Percentiles rank a stretch among this genome's conserved stretches.
These are phyloP conservation scores for Tulasnella sp. DNA, from an alignment of 768 basidiomycete genomes.

Conservation along the genomic window DNA sequence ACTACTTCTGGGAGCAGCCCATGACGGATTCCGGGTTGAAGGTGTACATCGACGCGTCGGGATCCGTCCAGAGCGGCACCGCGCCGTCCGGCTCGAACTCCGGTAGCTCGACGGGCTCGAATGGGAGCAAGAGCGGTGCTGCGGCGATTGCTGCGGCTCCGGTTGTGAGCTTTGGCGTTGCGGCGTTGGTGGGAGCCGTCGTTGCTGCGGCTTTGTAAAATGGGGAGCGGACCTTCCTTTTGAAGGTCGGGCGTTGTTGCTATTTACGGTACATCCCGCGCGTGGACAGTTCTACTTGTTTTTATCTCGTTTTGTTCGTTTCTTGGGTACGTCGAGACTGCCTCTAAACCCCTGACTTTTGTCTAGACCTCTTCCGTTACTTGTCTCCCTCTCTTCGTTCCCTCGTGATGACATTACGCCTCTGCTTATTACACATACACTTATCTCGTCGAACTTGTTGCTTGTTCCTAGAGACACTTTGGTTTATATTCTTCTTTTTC, in stretches of 20 bases:
- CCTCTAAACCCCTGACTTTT: too few relatives aligned
- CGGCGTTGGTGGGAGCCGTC: not conserved
- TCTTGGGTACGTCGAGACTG: not conserved
- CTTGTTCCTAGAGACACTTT: not conserved
- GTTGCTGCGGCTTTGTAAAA: not conserved
- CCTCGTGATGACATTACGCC: not conserved
- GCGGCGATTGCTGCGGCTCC: not conserved
- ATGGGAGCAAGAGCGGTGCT: not conserved
- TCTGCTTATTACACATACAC: not conserved
- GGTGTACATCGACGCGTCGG: not conserved
- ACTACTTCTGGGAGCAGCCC: conserved; percentile 9
- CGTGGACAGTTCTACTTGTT: not conserved
- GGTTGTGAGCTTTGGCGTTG: not conserved
- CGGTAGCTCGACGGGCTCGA: not conserved
- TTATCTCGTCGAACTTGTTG: not conserved
- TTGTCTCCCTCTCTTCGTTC: not conserved
- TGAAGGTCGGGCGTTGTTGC: too few relatives aligned
- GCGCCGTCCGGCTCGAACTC: not conserved
- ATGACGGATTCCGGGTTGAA: conserved; percentile 6
- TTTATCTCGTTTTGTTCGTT: not conserved
- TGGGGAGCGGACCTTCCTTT: not conserved
- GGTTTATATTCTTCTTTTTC: not conserved
- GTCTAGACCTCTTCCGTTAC: not conserved
- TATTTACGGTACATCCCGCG: not conserved
- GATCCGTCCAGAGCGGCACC: not conserved